Evolutionary conservation across 768 basidiomycete species (phyloP).

Genomic region (Macrolepiota albuminosa): DNA sequence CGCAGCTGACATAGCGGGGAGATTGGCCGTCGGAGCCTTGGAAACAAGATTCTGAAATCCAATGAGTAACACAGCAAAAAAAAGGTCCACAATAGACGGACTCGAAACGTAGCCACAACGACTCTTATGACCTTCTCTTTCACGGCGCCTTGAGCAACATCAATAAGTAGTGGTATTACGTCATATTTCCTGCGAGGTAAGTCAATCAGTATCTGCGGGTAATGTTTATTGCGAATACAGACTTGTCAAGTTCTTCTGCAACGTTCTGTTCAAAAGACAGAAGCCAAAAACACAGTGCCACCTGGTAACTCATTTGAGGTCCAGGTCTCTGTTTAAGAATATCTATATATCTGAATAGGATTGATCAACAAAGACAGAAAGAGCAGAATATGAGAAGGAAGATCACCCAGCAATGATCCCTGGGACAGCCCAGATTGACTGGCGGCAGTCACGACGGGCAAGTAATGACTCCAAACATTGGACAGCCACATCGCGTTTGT

Average conservation of each 20-base stretch:
- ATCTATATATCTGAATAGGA: slow-evolving; percentile 61
- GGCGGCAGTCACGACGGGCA: slow-evolving; percentile 74
- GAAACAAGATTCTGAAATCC: slow-evolving; percentile 76
- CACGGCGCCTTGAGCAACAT: slow-evolving; percentile 81
- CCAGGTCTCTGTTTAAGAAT: slow-evolving; percentile 76
- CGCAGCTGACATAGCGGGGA: slow-evolving; percentile 89
- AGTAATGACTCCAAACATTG: slow-evolving; percentile 87
- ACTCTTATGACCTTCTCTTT: slow-evolving; percentile 98
- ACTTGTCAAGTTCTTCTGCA: slow-evolving; percentile 87
- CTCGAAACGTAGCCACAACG: slow-evolving; percentile 87
- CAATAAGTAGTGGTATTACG: slow-evolving; percentile 78
- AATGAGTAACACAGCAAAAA: background rate
- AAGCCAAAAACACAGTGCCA: slow-evolving; percentile 90
- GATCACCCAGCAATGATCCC: slow-evolving; percentile 65
- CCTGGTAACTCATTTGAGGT: slow-evolving; percentile 95
- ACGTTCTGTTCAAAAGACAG: slow-evolving; percentile 86
- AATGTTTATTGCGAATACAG: slow-evolving; percentile 17
- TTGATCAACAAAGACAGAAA: background rate
- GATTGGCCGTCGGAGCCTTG: slow-evolving; percentile 82
- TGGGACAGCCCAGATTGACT: slow-evolving; percentile 74
- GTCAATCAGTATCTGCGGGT: background rate
- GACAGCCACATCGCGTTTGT: slow-evolving; percentile 85
- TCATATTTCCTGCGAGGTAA: slow-evolving; percentile 68
- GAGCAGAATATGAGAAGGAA: background rate
- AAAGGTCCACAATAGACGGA: slow-evolving; percentile 22